phyloP scores from a whole-genome alignment of 208 protist genomes.

The Angomonas deanei region DNA sequence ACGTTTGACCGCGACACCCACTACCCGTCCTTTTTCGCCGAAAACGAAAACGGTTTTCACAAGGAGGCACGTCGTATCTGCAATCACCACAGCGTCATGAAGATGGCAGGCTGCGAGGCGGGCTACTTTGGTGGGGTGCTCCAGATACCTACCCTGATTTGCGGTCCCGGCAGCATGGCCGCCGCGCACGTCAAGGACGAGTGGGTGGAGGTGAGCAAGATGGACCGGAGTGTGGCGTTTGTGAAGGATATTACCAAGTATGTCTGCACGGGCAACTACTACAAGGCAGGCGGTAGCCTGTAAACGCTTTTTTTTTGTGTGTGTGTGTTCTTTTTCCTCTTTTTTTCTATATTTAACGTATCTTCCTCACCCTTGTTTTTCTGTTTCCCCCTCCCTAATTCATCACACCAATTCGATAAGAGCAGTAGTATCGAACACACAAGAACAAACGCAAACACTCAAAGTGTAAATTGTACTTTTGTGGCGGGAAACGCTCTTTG shows the following conservation, averaged over 20 bases:
- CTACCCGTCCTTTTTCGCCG: constrained; percentile 25
- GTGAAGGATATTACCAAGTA: not conserved
- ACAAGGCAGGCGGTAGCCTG: not conserved
- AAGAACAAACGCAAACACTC: no score
- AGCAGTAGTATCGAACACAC: no score
- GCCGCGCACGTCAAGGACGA: constrained; percentile 6
- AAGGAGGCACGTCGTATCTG: not conserved
- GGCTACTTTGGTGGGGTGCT: constrained; percentile 10
- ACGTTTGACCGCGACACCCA: constrained; percentile 2
- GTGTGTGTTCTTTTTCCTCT: no score
- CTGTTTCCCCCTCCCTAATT: no score
- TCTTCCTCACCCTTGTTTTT: no score
- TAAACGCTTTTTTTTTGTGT: no score
- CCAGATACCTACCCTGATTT: constrained; percentile 9
- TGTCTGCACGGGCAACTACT: not conserved
- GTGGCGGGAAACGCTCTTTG: no score
- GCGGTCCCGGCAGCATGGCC: not conserved
- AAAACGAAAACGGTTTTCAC: not conserved
- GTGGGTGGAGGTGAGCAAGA: not conserved
- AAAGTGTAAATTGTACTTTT: no score
- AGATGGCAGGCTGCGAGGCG: constrained; percentile 3
- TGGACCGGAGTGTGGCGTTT: constrained; percentile 4
- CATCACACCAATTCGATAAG: no score
- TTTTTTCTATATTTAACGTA: no score
- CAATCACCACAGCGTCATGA: not conserved